These are phyloP conservation scores for Scleroderma citrinum DNA, from an alignment of 768 basidiomycete species.

Conservation along the genomic window DNA sequence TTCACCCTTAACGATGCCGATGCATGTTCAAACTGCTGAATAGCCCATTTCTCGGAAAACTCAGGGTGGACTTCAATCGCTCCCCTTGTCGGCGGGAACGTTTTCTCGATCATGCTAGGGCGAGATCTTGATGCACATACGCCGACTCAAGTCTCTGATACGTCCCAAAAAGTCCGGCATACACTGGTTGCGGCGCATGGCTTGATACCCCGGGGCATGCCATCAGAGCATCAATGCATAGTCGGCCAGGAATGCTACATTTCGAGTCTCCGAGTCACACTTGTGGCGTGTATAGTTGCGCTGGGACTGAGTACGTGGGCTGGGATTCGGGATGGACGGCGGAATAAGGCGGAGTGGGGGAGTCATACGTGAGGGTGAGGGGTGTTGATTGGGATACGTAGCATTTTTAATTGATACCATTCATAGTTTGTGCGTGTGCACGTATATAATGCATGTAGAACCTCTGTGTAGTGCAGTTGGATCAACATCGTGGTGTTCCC, in stretches of 20 bases:
- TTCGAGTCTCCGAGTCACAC: conserved; percentile 46
- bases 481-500: no score
- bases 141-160: conserved; percentile 5
- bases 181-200: background rate
- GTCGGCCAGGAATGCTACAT: conserved; percentile 57
- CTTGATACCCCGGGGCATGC: conserved; percentile 12
- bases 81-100: conserved; percentile 72
- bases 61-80: conserved; percentile 76
- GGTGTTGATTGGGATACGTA: no score
- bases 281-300: conserved; percentile 29
- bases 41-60: conserved; percentile 77
- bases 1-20: background rate
- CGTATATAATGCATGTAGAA: no score
- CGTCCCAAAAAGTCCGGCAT: background rate
- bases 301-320: conserved; percentile 34
- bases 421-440: no score
- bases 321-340: conserved; percentile 28
- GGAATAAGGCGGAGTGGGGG: no score
- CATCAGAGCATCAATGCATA: conserved; percentile 43
- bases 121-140: conserved; percentile 72
- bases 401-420: no score
- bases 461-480: no score
- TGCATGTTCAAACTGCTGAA: no score
- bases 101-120: conserved; percentile 83
- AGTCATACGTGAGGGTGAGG: no score